Evolutionary conservation across 179 eudicot species (phyloP).

Genomic region (Patellifolia procumbens): DNA sequence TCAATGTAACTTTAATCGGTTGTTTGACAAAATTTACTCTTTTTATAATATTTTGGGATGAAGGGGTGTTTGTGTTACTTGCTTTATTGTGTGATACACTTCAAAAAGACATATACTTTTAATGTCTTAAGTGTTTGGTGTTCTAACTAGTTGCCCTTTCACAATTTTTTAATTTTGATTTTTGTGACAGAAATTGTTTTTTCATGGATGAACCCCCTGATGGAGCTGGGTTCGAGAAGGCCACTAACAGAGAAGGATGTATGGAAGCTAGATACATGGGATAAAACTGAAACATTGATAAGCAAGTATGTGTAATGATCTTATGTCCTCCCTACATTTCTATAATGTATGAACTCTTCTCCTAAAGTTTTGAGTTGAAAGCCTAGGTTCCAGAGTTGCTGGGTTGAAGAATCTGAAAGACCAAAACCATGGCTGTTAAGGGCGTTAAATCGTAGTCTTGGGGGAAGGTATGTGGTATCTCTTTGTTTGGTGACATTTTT

Average conservation of each 20-base stretch:
- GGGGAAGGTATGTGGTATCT: constrained; percentile 59
- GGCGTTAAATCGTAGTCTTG: constrained; percentile 73
- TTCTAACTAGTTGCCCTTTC: not conserved
- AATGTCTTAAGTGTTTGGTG: not conserved
- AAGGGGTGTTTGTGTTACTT: no score
- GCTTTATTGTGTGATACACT: no score
- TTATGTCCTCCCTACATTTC: not conserved
- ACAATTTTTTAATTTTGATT: not conserved
- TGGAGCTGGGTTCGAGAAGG: constrained; percentile 72
- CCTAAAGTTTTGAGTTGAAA: constrained; percentile 2
- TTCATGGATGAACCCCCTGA: constrained; percentile 80
- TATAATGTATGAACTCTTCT: not conserved
- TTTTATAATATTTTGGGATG: no score
- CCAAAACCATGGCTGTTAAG: constrained; percentile 71
- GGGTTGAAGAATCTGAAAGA: constrained; percentile 69
- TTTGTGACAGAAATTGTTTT: constrained; percentile 50
- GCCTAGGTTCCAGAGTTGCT: constrained; percentile 64
- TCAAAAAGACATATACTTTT: no score
- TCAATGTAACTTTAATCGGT: no score
- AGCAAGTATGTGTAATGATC: constrained; percentile 44
- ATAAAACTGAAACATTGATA: constrained; percentile 70
- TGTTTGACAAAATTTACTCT: no score
- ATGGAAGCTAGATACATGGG: constrained; percentile 90
- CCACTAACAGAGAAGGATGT: constrained; percentile 86
- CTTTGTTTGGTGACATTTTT: not conserved